Evolutionary conservation across 306 rosid species (phyloP), one percentile per base, ranked within the genome.

Genomic region (Fragaria ananassa): DNA sequence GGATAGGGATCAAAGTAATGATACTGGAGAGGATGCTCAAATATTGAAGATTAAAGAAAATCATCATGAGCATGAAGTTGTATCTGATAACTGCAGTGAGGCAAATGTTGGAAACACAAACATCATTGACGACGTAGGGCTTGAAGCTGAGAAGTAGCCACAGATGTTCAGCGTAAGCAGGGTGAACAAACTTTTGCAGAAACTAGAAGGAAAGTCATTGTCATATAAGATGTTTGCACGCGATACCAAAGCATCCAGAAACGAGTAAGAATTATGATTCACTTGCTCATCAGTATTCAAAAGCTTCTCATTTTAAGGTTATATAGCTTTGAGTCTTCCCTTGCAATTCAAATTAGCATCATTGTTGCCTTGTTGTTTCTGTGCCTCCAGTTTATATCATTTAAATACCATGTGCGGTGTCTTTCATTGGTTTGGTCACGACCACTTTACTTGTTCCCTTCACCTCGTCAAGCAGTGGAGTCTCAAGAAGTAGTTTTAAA

Each of bases 151-250:
- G 75, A 78, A 77, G 18, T 90, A 89, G 82, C 91, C 93, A 6
- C 46, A 64, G 50, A 80, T 45, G 41, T 95, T 95, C 80, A 71
- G 92, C 18, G 75, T 89, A 81, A 78, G 80, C 79, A 90, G 89
- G 85, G 97, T 92, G 65, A 80, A 92, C 78, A 84, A 56, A 75
- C 93, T 95, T 61, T 83, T 95, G 79, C 89, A 15, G 82, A 79
- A 84, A 54, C 81, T 92, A 70, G 98, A 95, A 87, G 98, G 98
- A 78, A 88, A 87, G 77, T 74, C 89, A 80, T 85, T 95, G 71
- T 92, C 97, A 61, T 95, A 90, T 91, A 95, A 88, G 89, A 88
- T 92, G 88, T 95, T 90, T 81, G 99, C 97, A 11, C 97, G 99
- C 78, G 99, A 92, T 77, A 95, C 99, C 72, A 95, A 95, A 86